These are phyloP conservation scores for Penicillium argentinense DNA, from an alignment of 495 filamentous ascomycete genomes.

Conservation along the genomic window DNA sequence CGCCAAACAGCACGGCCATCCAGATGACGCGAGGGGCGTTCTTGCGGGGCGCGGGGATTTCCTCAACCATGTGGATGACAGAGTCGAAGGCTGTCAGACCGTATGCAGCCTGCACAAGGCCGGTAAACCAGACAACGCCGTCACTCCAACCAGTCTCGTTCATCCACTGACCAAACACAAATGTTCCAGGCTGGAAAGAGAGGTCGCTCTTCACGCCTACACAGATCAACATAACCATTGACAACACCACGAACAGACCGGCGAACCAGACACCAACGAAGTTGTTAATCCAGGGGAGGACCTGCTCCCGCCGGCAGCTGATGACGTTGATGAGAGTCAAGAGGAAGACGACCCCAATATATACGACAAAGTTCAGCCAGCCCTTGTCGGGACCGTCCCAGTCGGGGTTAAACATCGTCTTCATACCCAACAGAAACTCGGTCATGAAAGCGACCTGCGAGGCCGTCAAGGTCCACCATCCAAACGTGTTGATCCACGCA, in stretches of 20 bases:
- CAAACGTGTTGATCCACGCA: slow-evolving; percentile 52
- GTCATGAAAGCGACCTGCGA: slow-evolving; percentile 52
- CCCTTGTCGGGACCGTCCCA: slow-evolving; percentile 40
- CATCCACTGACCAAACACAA: slow-evolving; percentile 57
- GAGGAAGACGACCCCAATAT: slow-evolving; percentile 36
- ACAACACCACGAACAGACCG: slow-evolving; percentile 44
- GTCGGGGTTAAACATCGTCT: slow-evolving; percentile 41
- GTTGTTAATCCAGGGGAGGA: slow-evolving; percentile 48
- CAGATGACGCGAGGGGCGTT: slow-evolving; percentile 45
- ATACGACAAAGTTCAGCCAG: slow-evolving; percentile 48
- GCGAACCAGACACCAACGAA: slow-evolving; percentile 50
- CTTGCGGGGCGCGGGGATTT: slow-evolving; percentile 42
- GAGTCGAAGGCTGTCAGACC: slow-evolving; percentile 64
- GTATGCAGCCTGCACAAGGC: slow-evolving; percentile 60
- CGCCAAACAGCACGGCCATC: slow-evolving; percentile 45
- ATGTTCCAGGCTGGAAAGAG: slow-evolving; percentile 42
- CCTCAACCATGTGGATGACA: slow-evolving; percentile 61
- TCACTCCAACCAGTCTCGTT: slow-evolving; percentile 64
- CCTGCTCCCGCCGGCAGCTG: slow-evolving; percentile 43
- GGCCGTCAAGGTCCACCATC: slow-evolving; percentile 51
- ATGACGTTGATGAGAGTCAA: slow-evolving; percentile 46
- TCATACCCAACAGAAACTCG: slow-evolving; percentile 49
- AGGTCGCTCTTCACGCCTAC: slow-evolving; percentile 40
- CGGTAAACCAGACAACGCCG: slow-evolving; percentile 63
- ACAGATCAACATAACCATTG: slow-evolving; percentile 42